These are phyloP conservation scores for Colletotrichum nymphaeae DNA, from an alignment of 2,329 filamentous ascomycete genomes.

Conservation along the genomic window DNA sequence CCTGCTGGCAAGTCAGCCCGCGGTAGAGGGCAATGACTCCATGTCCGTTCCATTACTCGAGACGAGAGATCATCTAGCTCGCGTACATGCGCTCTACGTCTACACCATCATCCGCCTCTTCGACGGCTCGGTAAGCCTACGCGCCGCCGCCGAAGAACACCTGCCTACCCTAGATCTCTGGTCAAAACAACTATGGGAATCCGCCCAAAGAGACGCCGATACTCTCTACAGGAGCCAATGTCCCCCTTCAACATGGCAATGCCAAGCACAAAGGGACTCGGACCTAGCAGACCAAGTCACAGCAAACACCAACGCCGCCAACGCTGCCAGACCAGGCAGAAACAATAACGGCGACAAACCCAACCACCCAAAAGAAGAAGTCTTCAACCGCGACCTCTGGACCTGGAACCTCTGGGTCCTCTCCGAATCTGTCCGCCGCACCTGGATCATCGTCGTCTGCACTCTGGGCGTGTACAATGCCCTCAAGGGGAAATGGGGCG, in stretches of 20 bases:
- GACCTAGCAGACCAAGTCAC: not conserved
- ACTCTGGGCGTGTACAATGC: conserved; percentile 37
- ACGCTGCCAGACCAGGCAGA: not conserved
- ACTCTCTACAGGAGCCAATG: not conserved
- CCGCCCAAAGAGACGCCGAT: conserved; percentile 29
- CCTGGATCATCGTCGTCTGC: conserved; percentile 40
- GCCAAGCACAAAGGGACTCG: not conserved
- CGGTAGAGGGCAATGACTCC: not conserved
- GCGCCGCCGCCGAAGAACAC: conserved; percentile 38
- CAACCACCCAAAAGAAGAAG: not conserved
- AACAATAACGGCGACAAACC: not conserved
- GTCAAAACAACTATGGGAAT: conserved; percentile 36
- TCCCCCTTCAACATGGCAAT: not conserved
- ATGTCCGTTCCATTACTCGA: conserved; percentile 1
- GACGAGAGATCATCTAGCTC: conserved; percentile 36
- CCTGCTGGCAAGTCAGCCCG: conserved; percentile 32
- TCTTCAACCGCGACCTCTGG: conserved; percentile 25
- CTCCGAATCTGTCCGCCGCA: conserved; percentile 44
- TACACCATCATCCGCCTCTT: conserved; percentile 41
- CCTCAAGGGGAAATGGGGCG: conserved; percentile 28
- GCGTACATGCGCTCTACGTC: conserved; percentile 39
- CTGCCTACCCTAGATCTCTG: conserved; percentile 36
- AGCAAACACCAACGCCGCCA: not conserved
- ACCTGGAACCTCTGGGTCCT: conserved; percentile 46
- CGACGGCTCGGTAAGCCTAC: conserved; percentile 39